Evolutionary conservation across 345 rosid species (phyloP), one percentile per base, ranked within the genome.

Genomic region (Eucalyptus regnans): DNA sequence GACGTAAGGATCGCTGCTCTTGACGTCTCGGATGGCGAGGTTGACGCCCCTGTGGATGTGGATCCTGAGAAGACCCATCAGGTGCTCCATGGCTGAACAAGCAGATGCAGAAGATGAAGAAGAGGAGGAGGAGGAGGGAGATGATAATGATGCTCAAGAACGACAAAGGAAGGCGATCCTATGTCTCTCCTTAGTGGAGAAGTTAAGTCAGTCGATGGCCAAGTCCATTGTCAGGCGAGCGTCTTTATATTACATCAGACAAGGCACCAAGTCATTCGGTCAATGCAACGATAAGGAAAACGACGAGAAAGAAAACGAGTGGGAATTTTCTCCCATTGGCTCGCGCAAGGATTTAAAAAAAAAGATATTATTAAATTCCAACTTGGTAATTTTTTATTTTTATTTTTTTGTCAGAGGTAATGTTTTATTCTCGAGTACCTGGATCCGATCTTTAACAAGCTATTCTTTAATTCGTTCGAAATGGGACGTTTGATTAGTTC

Each of bases 1-100:
- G 86, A 94, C 94, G 88, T 97, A 97, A 87, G 99, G 99, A 89
- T 98, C 99, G 91, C 99, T 98, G 89, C 96, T 97, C 27, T 93
- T 93, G 87, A 95, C 94, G 83, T 98, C 99, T 33, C 99, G 98
- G 87, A 98, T 95, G 58, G 99, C 99, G 48, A 98, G 97, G 91
- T 97, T 95, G 50, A 94, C 92, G 64, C 99, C 99, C 12, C 97
- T 95, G 79, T 93, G 94, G 90, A 98, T 94, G 86, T 93, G 96
- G 91, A 97, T 92, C 50, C 93, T 92, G 18, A 97, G 93, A 93
- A 97, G 93, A 64, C 99, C 99, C 92, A 96, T 44, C 33, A 95
- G 88, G 88, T 93, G 87, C 89, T 97, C 99, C 99, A 97, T 96
- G 9, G 88, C 48, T 13, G 87, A 56, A n/a, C 41, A 14, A 27